Evolutionary conservation across 257 asterid species (phyloP).

Genomic region (Striga asiatica): DNA sequence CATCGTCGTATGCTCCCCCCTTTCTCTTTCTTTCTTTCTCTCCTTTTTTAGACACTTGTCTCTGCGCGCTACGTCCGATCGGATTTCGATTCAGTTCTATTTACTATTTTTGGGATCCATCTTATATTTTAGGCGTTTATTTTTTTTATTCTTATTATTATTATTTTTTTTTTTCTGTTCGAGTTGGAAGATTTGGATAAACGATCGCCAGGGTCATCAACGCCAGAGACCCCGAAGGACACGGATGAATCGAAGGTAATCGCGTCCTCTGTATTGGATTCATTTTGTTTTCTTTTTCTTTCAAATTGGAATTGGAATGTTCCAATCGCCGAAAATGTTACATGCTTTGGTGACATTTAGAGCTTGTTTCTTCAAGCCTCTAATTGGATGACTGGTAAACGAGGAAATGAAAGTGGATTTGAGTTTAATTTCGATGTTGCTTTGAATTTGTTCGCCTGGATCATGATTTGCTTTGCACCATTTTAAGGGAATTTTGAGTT

Average conservation of each 20-base stretch:
- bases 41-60: background rate
- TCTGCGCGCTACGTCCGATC: slow-evolving; percentile 8
- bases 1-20: slow-evolving; percentile 30
- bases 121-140: slow-evolving; percentile 1
- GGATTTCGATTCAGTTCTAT: slow-evolving; percentile 9
- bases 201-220: slow-evolving; percentile 36
- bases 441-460: slow-evolving; percentile 4
- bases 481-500: background rate
- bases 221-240: slow-evolving; percentile 34
- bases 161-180: background rate
- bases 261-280: slow-evolving; percentile 2
- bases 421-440: slow-evolving; percentile 8
- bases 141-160: slow-evolving; percentile 11
- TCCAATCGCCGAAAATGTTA: slow-evolving; percentile 9
- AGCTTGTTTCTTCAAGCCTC: slow-evolving; percentile 1
- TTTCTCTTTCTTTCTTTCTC: background rate
- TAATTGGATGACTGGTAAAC: slow-evolving; percentile 7
- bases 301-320: background rate
- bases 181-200: slow-evolving; percentile 42
- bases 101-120: slow-evolving; percentile 36
- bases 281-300: too few species aligned
- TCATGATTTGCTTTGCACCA: background rate
- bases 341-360: background rate
- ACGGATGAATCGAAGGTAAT: slow-evolving; percentile 49
- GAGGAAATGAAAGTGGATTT: slow-evolving; percentile 17